Evolutionary conservation across 2,329 filamentous ascomycete species (phyloP).

Genomic region (Ophiostoma perfectum): DNA sequence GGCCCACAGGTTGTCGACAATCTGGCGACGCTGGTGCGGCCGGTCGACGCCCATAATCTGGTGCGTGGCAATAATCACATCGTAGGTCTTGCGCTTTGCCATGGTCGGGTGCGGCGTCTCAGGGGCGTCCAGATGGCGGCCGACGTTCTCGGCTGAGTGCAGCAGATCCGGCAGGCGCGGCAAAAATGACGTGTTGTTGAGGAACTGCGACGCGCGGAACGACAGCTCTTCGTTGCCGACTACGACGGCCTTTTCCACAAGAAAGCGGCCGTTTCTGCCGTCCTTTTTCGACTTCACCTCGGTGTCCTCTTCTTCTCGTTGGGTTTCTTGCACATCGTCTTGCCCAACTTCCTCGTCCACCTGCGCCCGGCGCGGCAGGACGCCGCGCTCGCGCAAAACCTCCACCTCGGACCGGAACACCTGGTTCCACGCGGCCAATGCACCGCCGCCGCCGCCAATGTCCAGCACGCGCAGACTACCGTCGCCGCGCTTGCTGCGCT

Average conservation of each 20-base stretch:
- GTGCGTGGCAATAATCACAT: constrained; percentile 86
- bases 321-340: neutral
- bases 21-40: constrained; percentile 68
- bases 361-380: constrained; percentile 51
- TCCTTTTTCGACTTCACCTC: neutral
- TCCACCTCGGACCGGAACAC: constrained; percentile 78
- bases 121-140: constrained; percentile 55
- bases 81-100: constrained; percentile 66
- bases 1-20: constrained; percentile 85
- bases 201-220: constrained; percentile 65
- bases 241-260: constrained; percentile 73
- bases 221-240: constrained; percentile 70
- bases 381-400: constrained; percentile 52
- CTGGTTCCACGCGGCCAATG: constrained; percentile 69
- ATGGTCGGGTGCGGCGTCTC: constrained; percentile 39
- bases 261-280: neutral
- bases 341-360: constrained; percentile 28
- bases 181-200: constrained; percentile 87
- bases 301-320: neutral
- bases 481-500: constrained; percentile 51
- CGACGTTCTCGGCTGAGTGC: constrained; percentile 56
- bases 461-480: constrained; percentile 61
- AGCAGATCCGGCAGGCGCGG: constrained; percentile 85
- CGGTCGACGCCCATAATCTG: constrained; percentile 70
- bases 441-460: constrained; percentile 67